Evolutionary conservation across 148 eudicot species (phyloP).

Genomic region (Rhododendron simsii): DNA sequence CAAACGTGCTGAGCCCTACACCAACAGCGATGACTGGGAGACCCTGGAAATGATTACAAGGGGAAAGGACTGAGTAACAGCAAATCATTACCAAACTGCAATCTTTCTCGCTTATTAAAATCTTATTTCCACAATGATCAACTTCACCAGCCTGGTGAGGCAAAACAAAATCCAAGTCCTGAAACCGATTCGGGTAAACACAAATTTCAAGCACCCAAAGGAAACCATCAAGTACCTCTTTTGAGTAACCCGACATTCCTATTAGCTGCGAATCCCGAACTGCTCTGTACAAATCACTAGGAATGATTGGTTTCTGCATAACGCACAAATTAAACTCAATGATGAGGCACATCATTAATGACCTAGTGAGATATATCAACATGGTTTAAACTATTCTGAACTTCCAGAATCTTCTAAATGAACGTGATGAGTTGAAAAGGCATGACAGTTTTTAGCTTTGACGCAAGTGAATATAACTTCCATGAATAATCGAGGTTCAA

Average conservation of each 20-base stretch:
- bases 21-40: conserved; percentile 89
- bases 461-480: not conserved
- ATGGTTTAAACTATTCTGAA: not conserved
- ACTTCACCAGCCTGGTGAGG: not conserved
- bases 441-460: not conserved
- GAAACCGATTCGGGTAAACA: not conserved
- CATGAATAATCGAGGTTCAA: not conserved
- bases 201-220: not conserved
- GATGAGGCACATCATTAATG: not conserved
- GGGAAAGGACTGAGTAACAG: not conserved
- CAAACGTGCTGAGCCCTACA: conserved; percentile 86
- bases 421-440: not conserved
- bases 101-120: not conserved
- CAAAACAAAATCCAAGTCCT: not conserved
- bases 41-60: conserved; percentile 45
- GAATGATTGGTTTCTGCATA: conserved; percentile 88
- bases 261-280: conserved; percentile 86
- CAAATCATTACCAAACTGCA: not conserved
- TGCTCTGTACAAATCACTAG: conserved; percentile 65
- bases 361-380: not conserved
- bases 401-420: not conserved
- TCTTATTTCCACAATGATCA: conserved; percentile 2
- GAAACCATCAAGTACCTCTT: conserved; percentile 46
- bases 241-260: conserved; percentile 88
- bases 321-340: not conserved